A percentile compares a stretch with the other conserved stretches of the same genome.
phyloP scores from a whole-genome alignment of 2,329 filamentous ascomycete species.

The Sporothrix euskadiensis region DNA sequence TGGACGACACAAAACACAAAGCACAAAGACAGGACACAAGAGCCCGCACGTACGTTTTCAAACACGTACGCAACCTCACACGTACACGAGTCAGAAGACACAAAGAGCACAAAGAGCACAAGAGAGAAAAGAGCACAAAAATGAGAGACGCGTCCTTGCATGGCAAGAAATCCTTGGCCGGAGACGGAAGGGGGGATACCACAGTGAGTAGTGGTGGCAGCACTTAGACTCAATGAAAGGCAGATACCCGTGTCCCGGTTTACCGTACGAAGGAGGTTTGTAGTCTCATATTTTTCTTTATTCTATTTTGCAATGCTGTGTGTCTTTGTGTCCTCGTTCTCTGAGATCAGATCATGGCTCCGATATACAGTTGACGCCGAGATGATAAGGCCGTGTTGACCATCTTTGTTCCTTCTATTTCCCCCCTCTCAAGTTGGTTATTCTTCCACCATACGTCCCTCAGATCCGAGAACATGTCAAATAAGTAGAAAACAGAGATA shows the following conservation, averaged over 20 bases:
- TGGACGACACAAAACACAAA: background rate
- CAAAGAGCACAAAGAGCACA: background rate
- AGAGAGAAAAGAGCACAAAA: background rate
- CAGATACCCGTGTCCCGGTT: background rate
- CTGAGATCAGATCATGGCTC: background rate
- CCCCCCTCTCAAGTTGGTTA: background rate
- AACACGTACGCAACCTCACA: background rate
- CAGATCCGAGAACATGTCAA: background rate
- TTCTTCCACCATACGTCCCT: background rate
- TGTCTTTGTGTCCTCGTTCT: background rate
- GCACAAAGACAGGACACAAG: background rate
- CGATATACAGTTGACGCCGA: background rate
- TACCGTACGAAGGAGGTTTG: background rate
- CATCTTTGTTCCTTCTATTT: background rate
- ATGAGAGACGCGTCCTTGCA: constrained; percentile 13
- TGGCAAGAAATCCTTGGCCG: constrained; percentile 3
- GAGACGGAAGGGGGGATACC: background rate
- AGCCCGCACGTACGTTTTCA: background rate
- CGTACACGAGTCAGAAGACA: background rate
- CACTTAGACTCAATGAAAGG: background rate
- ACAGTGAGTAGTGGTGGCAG: background rate
- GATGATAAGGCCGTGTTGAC: background rate
- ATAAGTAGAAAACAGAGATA: background rate
- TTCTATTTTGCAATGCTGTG: background rate
- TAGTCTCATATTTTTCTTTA: background rate